Evolutionary conservation across 2,329 filamentous ascomycete genomes (phyloP), one percentile per base, ranked within the genome.

Genomic region (Fusarium begoniae): DNA sequence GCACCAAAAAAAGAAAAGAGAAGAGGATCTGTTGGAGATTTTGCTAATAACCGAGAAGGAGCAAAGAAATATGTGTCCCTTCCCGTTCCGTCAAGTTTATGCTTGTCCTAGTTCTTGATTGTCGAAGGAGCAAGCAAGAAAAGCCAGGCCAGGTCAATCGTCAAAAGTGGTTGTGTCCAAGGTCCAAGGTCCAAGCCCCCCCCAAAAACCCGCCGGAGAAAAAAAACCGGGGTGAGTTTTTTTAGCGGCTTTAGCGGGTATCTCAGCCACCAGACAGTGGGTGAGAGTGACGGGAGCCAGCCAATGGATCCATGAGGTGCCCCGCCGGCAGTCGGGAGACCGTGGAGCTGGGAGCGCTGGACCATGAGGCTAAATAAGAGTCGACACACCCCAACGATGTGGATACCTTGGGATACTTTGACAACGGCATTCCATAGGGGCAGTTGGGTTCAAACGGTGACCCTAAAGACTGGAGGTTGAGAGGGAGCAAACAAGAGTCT

Each of bases 261-360:
- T 57, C 58, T 74, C 58, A 74, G 67, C 71, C 71, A 74, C 71
- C 71, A 24, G 61, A 69, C 55, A 48, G 40, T 71, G 45, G 65
- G 41, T 60, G 41, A 70, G 24, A 38, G 55, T 37, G 37, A 48
- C 45, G 26, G 26, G 45, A 44, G 30, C 53, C 37, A 43, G 38
- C 37, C 53, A 32, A 51, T 35, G 17, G 17, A 14, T 14, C 22
- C 30, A n/a, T 60, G 45, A 24, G 17, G n/a, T 37, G 50, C 66
- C 67, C 70, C 71, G 47, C 71, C 54, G 50, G 44, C 62, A 60
- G 48, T 67, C 43, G 58, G 60, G 63, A 57, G 54, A 45, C 38
- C 40, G 54, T 57, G 54, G 54, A 57, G 54, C 28, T 57, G 54
- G 54, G 55, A 58, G 20, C 55, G 41, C 30, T 41, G 26, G 38